Conservation (phyloP, 495 filamentous ascomycete species). For the Penicillium salamii region DNA sequence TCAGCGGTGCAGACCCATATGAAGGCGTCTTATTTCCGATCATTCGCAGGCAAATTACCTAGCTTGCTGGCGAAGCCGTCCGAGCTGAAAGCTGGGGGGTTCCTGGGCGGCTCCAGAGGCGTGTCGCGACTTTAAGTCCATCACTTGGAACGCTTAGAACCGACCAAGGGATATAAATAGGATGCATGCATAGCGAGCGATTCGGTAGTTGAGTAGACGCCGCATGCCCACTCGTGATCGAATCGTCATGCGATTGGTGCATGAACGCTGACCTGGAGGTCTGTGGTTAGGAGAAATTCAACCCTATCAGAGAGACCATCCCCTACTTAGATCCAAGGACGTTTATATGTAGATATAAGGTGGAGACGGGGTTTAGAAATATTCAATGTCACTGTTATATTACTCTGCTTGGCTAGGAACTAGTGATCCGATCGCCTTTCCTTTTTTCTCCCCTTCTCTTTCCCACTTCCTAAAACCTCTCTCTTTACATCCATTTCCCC, state of each 20-base stretch:
- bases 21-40: conserved; percentile 25
- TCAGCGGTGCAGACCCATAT: conserved; percentile 26
- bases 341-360: not conserved
- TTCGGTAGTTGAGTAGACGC: conserved; percentile 11
- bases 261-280: conserved; percentile 3
- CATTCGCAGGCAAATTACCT: conserved; percentile 22
- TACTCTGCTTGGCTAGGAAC: not conserved
- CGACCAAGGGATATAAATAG: conserved; percentile 13
- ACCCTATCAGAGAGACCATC: conserved; percentile 1
- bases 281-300: conserved; percentile 2
- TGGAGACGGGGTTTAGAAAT: not conserved
- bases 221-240: conserved; percentile 15
- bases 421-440: conserved; percentile 6
- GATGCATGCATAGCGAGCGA: not conserved
- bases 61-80: conserved; percentile 22
- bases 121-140: conserved; percentile 23
- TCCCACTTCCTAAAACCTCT: no score
- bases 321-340: not conserved
- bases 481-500: no score
- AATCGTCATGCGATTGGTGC: conserved; percentile 24
- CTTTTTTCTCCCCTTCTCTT: conserved; percentile 5
- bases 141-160: no score
- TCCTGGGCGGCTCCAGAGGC: conserved; percentile 18
- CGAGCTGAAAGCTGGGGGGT: conserved; percentile 25
- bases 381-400: not conserved